Conservation (phyloP, 371 early-diverging fungal genomes). For the Saksenaea oblongispora region DNA sequence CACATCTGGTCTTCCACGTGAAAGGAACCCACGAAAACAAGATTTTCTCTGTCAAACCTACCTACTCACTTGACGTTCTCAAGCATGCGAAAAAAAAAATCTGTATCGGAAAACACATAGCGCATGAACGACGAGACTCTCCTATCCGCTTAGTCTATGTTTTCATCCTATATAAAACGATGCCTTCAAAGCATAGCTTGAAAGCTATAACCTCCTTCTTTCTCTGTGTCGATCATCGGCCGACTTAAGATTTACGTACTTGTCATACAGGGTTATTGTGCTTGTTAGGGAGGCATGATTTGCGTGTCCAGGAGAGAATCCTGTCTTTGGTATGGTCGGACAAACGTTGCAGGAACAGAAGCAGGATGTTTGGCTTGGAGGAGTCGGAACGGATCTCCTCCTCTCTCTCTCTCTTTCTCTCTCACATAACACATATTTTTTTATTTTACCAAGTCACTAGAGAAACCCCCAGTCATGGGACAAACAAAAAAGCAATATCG, state of each 20-base stretch:
- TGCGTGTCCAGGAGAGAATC: not conserved
- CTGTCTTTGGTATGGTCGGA: not conserved
- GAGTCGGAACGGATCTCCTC: not conserved
- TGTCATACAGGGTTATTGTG: too few relatives aligned
- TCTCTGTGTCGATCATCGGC: not conserved
- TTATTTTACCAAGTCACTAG: not conserved
- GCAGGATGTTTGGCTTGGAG: not conserved
- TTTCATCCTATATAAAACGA: too few relatives aligned
- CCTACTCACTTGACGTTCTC: slow-evolving; percentile 1
- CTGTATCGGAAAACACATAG: too few relatives aligned
- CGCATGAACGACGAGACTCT: too few relatives aligned
- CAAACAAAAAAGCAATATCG: not conserved
- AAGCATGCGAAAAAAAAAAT: not conserved
- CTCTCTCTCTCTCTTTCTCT: not conserved
- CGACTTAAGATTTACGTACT: too few relatives aligned
- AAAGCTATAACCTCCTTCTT: not conserved
- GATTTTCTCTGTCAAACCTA: not conserved
- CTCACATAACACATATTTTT: too few relatives aligned
- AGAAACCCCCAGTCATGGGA: not conserved
- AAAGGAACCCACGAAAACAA: not conserved
- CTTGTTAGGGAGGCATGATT: not conserved
- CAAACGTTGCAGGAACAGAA: not conserved
- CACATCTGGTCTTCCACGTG: not conserved
- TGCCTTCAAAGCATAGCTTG: too few relatives aligned
- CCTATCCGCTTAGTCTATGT: too few relatives aligned